These are phyloP conservation scores for Zygosaccharomyces rouxii DNA, from an alignment of 805 yeast species.

Conservation along the genomic window DNA sequence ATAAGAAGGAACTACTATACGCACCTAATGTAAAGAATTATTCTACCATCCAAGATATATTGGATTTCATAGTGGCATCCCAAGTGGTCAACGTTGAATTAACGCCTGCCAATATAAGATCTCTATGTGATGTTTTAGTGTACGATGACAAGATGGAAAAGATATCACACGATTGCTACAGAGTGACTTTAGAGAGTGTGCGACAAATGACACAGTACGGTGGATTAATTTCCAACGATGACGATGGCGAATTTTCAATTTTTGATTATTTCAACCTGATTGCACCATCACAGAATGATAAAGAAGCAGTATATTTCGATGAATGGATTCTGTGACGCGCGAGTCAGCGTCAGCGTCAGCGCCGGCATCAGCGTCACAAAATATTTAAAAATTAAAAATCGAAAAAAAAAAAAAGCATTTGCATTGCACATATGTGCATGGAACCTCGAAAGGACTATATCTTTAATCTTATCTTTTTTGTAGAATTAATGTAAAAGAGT, in stretches of 20 bases:
- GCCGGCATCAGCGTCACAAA: background rate
- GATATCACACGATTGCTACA: slow-evolving; percentile 57
- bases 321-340: slow-evolving; percentile 39
- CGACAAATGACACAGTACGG: slow-evolving; percentile 54
- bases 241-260: slow-evolving; percentile 37
- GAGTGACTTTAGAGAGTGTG: slow-evolving; percentile 80
- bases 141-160: slow-evolving; percentile 82
- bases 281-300: slow-evolving; percentile 37
- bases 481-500: background rate
- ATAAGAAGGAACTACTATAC: slow-evolving; percentile 34
- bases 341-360: slow-evolving; percentile 2
- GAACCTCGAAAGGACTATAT: background rate
- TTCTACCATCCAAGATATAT: slow-evolving; percentile 69
- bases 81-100: slow-evolving; percentile 82
- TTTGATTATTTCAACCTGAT: slow-evolving; percentile 42
- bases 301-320: slow-evolving; percentile 46
- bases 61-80: slow-evolving; percentile 64
- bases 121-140: slow-evolving; percentile 81
- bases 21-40: slow-evolving; percentile 57
- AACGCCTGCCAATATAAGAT: slow-evolving; percentile 63
- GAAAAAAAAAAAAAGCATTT: background rate
- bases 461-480: background rate
- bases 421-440: background rate
- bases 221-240: slow-evolving; percentile 10
- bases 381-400: background rate